These are phyloP conservation scores for Ogataea populi-albae DNA, from an alignment of 805 yeast genomes.

Conservation along the genomic window DNA sequence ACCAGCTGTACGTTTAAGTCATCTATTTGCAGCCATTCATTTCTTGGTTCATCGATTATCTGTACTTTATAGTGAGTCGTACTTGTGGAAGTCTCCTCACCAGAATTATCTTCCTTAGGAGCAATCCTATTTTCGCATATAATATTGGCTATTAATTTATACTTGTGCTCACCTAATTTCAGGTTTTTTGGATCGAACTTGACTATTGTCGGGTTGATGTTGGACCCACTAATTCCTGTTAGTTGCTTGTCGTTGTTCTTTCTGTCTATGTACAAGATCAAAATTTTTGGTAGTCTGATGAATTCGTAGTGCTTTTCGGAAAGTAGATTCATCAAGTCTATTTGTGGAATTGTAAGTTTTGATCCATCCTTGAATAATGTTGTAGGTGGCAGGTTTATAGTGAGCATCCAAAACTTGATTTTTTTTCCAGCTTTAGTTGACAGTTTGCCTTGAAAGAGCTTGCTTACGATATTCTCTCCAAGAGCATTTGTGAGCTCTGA, in stretches of 20 bases:
- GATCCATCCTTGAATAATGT: constrained; percentile 54
- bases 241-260: constrained; percentile 36
- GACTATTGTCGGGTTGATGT: constrained; percentile 60
- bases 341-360: constrained; percentile 48
- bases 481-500: constrained; percentile 20
- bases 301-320: constrained; percentile 40
- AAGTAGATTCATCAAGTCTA: constrained; percentile 43
- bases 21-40: constrained; percentile 58
- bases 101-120: constrained; percentile 5
- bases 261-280: constrained; percentile 59
- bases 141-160: constrained; percentile 50
- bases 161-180: constrained; percentile 28
- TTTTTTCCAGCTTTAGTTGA: constrained; percentile 19
- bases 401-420: constrained; percentile 49
- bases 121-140: constrained; percentile 31
- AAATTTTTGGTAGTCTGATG: constrained; percentile 45
- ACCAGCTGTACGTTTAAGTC: constrained; percentile 46
- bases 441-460: constrained; percentile 55
- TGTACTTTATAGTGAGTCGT: constrained; percentile 47
- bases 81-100: not conserved
- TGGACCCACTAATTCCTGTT: constrained; percentile 34
- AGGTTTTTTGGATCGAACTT: constrained; percentile 46
- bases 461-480: constrained; percentile 29
- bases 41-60: constrained; percentile 36
- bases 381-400: constrained; percentile 57